These are phyloP conservation scores for Remersonia thermophila DNA, from an alignment of 2,329 filamentous ascomycete genomes.

Conservation along the genomic window DNA sequence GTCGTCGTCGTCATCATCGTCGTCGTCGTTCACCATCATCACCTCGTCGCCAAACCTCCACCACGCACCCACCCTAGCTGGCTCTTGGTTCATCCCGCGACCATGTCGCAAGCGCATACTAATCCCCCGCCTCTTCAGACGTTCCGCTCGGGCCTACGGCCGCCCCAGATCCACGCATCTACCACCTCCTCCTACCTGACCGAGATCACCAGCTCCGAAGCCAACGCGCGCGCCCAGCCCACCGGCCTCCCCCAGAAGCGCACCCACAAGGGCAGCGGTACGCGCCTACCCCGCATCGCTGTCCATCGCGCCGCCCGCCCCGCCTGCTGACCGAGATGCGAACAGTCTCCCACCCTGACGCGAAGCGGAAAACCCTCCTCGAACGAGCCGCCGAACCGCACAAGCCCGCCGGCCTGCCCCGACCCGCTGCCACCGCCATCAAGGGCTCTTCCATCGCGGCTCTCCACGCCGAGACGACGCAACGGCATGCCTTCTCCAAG, in stretches of 20 bases:
- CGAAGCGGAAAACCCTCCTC: slow-evolving; percentile 47
- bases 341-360: slow-evolving; percentile 39
- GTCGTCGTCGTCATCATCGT: slow-evolving; percentile 9
- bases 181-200: background rate
- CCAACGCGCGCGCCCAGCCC: slow-evolving; percentile 39
- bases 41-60: too few relatives aligned
- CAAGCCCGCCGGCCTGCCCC: slow-evolving; percentile 28
- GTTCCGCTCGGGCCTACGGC: slow-evolving; percentile 16
- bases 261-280: slow-evolving; percentile 19
- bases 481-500: slow-evolving; percentile 38
- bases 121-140: slow-evolving; percentile 5
- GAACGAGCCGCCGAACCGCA: slow-evolving; percentile 38
- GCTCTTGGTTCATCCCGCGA: too few relatives aligned
- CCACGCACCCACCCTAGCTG: too few relatives aligned
- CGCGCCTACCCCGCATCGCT: slow-evolving; percentile 6
- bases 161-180: slow-evolving; percentile 11
- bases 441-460: slow-evolving; percentile 27
- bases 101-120: too few relatives aligned
- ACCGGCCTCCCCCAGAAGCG: slow-evolving; percentile 39
- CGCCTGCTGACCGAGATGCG: slow-evolving; percentile 4
- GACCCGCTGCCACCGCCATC: slow-evolving; percentile 25
- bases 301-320: slow-evolving; percentile 5
- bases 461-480: slow-evolving; percentile 20
- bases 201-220: slow-evolving; percentile 49
- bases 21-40: slow-evolving; percentile 6